Evolutionary conservation across 305 asterid species (phyloP).

Genomic region (Rubia peregrina): DNA sequence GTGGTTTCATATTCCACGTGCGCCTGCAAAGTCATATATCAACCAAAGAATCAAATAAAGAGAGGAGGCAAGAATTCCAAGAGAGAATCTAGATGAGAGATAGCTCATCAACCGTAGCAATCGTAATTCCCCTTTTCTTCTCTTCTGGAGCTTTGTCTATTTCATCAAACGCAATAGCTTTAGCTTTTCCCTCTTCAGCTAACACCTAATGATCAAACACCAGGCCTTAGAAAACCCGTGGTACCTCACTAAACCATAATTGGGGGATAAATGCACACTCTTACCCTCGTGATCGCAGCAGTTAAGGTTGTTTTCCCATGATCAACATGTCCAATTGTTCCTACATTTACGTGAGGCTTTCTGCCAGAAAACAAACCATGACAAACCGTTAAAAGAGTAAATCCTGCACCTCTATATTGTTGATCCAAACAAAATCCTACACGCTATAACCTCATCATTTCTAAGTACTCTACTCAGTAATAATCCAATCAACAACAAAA

Average conservation of each 20-base stretch:
- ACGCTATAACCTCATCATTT: background rate
- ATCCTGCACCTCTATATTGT: background rate
- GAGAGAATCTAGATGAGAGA: background rate
- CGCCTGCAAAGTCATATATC: slow-evolving; percentile 45
- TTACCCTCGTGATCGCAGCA: slow-evolving; percentile 92
- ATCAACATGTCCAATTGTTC: slow-evolving; percentile 99
- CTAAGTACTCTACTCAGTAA: background rate
- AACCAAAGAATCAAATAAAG: background rate
- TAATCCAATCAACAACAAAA: background rate
- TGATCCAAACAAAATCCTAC: background rate
- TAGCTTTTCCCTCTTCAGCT: slow-evolving; percentile 87
- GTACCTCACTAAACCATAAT: background rate
- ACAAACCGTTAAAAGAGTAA: background rate
- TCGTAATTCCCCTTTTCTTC: slow-evolving; percentile 96
- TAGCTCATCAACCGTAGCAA: slow-evolving; percentile 58
- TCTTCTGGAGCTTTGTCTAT: slow-evolving; percentile 99
- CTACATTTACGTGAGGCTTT: slow-evolving; percentile 94
- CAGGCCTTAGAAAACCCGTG: background rate
- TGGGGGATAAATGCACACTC: background rate
- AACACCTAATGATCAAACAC: slow-evolving; percentile 46
- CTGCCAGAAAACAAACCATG: slow-evolving; percentile 33
- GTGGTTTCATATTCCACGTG: slow-evolving; percentile 91
- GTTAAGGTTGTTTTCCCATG: slow-evolving; percentile 97
- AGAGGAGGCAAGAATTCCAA: background rate
- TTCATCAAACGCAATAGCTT: slow-evolving; percentile 91